Evolutionary conservation across 805 yeast species (phyloP).

Genomic region (Kregervanrija pseudodelftensis): DNA sequence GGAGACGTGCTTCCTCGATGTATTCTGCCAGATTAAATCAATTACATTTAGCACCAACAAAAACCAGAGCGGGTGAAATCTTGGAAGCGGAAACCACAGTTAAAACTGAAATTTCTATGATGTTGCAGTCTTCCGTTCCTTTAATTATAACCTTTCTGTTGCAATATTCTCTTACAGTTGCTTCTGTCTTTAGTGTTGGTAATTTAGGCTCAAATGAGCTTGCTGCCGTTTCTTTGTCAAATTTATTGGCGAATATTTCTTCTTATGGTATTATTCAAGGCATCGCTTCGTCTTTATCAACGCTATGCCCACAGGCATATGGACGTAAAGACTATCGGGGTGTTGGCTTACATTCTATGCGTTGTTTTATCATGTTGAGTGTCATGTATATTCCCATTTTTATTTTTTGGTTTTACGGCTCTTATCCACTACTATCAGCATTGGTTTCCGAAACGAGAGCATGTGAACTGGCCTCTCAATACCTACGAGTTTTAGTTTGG

Average conservation of each 20-base stretch:
- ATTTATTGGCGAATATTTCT: constrained; percentile 49
- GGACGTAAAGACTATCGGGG: constrained; percentile 44
- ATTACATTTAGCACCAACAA: constrained; percentile 14
- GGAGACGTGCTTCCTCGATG: constrained; percentile 21
- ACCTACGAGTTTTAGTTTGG: constrained; percentile 37
- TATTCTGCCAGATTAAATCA: constrained; percentile 8
- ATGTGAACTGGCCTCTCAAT: constrained; percentile 41
- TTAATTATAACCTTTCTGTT: constrained; percentile 46
- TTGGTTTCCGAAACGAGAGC: constrained; percentile 41
- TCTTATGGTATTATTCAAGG: constrained; percentile 53
- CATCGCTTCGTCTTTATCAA: constrained; percentile 49
- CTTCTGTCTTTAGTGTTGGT: constrained; percentile 51
- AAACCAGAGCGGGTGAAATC: constrained; percentile 16
- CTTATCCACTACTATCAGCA: constrained; percentile 23
- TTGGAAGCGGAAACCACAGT: constrained; percentile 36
- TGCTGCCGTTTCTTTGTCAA: constrained; percentile 53
- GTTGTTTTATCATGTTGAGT: constrained; percentile 41
- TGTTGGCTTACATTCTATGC: constrained; percentile 45
- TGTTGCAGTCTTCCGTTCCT: constrained; percentile 40
- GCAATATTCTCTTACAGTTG: constrained; percentile 47
- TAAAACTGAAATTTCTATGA: constrained; percentile 31
- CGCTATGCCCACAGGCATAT: constrained; percentile 54
- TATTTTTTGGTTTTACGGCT: constrained; percentile 34
- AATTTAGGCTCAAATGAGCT: constrained; percentile 50
- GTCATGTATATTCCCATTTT: constrained; percentile 32